Evolutionary conservation across 78 protist species (phyloP).

Genomic region (Anaeramoeba flamelloides): DNA sequence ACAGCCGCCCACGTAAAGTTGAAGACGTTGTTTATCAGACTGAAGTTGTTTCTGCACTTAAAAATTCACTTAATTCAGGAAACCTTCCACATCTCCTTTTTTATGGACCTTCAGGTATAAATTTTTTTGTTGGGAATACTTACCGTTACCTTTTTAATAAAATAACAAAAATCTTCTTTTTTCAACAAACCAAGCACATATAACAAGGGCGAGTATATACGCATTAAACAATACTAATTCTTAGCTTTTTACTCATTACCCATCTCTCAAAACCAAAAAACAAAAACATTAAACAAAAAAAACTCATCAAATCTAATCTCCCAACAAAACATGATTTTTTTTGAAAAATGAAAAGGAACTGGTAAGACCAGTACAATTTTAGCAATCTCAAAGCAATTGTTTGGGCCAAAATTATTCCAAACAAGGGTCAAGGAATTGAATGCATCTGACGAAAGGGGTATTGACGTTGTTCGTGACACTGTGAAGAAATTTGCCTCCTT

Average conservation of each 20-base stretch:
- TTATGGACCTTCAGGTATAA: background rate
- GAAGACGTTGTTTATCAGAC: background rate
- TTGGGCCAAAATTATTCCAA: conserved; percentile 33
- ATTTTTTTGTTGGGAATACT: too few relatives aligned
- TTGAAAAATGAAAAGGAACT: too few relatives aligned
- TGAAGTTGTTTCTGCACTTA: background rate
- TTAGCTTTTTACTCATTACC: too few relatives aligned
- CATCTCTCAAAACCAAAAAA: too few relatives aligned
- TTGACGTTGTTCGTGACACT: conserved; percentile 60
- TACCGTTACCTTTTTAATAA: too few relatives aligned
- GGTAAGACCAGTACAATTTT: conserved; percentile 88
- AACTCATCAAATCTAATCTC: too few relatives aligned
- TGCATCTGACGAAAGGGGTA: conserved; percentile 97
- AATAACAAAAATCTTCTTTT: too few relatives aligned
- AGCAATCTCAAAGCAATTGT: conserved; percentile 71
- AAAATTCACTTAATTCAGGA: background rate
- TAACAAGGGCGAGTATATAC: too few relatives aligned
- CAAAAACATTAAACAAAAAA: too few relatives aligned
- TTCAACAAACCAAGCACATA: too few relatives aligned
- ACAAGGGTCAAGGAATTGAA: conserved; percentile 60
- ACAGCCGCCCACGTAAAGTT: background rate
- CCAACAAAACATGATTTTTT: too few relatives aligned
- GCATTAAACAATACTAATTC: too few relatives aligned
- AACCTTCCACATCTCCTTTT: background rate
- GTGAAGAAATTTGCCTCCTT: conserved; percentile 71